A percentile compares a stretch with the other conserved stretches of the same genome.
Conservation (phyloP, 2,329 filamentous ascomycete species). For the Penicillium sp. region DNA sequence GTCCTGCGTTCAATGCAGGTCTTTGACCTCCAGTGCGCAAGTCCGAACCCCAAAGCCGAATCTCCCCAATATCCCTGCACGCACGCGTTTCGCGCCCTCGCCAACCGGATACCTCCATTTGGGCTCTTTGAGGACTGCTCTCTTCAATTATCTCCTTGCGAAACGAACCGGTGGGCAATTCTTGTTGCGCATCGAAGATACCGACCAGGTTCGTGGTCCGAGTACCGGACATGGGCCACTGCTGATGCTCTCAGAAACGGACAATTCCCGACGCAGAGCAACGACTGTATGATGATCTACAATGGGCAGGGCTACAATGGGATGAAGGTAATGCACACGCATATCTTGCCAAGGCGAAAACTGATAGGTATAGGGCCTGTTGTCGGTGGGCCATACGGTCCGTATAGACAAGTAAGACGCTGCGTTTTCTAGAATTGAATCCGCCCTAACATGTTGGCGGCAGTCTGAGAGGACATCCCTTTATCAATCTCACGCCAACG, state of each 20-base stretch:
- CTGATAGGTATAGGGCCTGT: slow-evolving; percentile 57
- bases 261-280: slow-evolving; percentile 74
- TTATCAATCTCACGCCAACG: slow-evolving; percentile 65
- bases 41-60: slow-evolving; percentile 24
- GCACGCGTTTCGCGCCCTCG: slow-evolving; percentile 89
- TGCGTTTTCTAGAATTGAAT: neutral
- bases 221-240: neutral
- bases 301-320: slow-evolving; percentile 87
- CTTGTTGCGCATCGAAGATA: slow-evolving; percentile 86
- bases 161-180: slow-evolving; percentile 85
- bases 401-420: slow-evolving; percentile 68
- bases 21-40: slow-evolving; percentile 28
- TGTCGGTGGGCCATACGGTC: slow-evolving; percentile 72
- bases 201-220: slow-evolving; percentile 64
- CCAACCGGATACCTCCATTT: slow-evolving; percentile 91
- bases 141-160: slow-evolving; percentile 94
- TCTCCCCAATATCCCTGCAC: slow-evolving; percentile 52
- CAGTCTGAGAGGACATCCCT: slow-evolving; percentile 71
- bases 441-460: neutral
- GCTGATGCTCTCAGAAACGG: slow-evolving; percentile 58
- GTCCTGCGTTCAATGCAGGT: slow-evolving; percentile 35
- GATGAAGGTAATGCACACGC: slow-evolving; percentile 63
- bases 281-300: slow-evolving; percentile 69
- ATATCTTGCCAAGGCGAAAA: neutral
- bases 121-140: slow-evolving; percentile 80